Evolutionary conservation across 768 basidiomycete genomes (phyloP), one percentile per base, ranked within the genome.

Genomic region (Amanita polypyramis): DNA sequence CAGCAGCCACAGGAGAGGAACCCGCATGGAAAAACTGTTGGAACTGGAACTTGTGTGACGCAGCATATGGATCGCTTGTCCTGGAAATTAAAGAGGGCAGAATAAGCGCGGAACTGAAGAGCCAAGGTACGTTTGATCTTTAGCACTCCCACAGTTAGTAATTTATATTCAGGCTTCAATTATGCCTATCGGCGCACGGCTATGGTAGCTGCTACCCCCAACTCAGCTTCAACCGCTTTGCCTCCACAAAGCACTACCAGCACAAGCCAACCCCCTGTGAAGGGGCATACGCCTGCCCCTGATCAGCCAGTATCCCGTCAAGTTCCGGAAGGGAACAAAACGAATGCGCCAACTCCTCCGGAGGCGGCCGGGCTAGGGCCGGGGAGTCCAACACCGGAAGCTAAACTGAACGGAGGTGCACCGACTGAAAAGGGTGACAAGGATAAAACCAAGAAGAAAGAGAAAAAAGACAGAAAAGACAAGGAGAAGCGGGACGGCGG

Each of bases 1-100:
- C 74, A 6, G 70, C 75, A 1, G 69, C 74, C 7, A 71, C 75
- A 2, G 75, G 76, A 2, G 95, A 99, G 62, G 93, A 97, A 56
- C 81, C 85, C 2, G 82, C 89, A 0, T 99, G 96, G 96, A 99
- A 97, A 66, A 97, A 96, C 62, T 92, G 90, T 62, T 97, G 95
- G 95, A 92, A 96, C 62, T 96, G 95, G 95, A 95, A 97, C 58
- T 68, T 98, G 36, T 93, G 93, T 54, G 96, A 99, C 56, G 95
- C 95, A 5, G 88, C 92, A 2, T 96, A 85, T 52, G 95, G 96
- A 1, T 81, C 80, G 9, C 74, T 99, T 29, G 70, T 96, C 1
- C 68, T 99, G 38, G 92, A 96, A 55, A 69, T 98, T 56, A 85
- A 85, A 56, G 94, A 98, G 51, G 93, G 95, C 5, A 73, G 94